These are phyloP conservation scores for Litsea cubeba DNA, from an alignment of 164 flowering plant species.

Conservation along the genomic window DNA sequence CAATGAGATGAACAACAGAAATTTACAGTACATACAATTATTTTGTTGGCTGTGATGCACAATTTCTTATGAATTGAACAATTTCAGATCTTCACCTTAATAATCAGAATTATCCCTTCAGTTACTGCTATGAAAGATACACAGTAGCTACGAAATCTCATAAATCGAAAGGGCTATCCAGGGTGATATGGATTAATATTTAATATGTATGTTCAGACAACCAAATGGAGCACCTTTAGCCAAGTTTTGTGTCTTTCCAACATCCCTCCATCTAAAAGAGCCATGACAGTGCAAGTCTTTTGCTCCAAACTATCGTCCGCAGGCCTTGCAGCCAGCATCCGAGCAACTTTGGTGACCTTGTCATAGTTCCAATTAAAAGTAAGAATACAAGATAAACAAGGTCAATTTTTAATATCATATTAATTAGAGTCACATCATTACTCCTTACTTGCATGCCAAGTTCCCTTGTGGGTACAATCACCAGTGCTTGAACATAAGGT, in stretches of 20 bases:
- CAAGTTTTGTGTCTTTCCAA: constrained; percentile 83
- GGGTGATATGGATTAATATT: too few relatives aligned
- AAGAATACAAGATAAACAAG: not conserved
- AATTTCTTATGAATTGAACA: too few relatives aligned
- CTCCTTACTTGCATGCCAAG: constrained; percentile 82
- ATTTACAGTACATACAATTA: too few relatives aligned
- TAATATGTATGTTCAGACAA: not conserved
- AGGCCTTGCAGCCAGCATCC: constrained; percentile 64
- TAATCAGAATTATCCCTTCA: not conserved
- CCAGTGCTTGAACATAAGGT: constrained; percentile 79
- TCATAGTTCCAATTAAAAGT: not conserved
- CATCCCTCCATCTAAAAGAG: constrained; percentile 89
- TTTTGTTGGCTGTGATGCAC: too few relatives aligned
- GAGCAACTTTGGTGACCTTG: constrained; percentile 89
- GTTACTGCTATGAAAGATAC: not conserved
- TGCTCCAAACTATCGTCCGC: constrained; percentile 32
- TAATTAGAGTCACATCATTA: not conserved
- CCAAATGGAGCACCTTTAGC: constrained; percentile 59
- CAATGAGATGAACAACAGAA: too few relatives aligned
- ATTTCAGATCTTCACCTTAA: too few relatives aligned
- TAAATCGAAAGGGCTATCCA: not conserved
- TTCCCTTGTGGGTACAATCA: constrained; percentile 92
- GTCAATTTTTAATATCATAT: not conserved
- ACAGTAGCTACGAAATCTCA: not conserved
- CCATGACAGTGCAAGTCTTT: constrained; percentile 66